A percentile compares a stretch with the other conserved stretches of the same genome.
Evolutionary conservation across 371 early-diverging fungal species (phyloP).

Genomic region (Zychaea mexicana): DNA sequence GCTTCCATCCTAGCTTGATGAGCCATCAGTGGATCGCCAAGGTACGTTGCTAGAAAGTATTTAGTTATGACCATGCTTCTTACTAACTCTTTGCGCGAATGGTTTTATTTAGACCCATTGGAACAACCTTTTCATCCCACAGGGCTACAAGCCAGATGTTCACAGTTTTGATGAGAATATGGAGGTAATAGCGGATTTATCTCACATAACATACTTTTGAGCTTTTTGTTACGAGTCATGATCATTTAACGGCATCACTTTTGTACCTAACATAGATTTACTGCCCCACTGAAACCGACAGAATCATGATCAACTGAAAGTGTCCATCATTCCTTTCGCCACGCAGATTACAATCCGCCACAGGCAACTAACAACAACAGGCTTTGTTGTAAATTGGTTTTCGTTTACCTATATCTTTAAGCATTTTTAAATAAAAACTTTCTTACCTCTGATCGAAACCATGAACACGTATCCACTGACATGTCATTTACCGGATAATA

Average conservation of each 20-base stretch:
- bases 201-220: too few species aligned
- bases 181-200: too few species aligned
- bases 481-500: too few species aligned
- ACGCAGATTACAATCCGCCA: too few species aligned
- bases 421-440: too few species aligned
- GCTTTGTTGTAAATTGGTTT: background rate
- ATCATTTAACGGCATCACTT: too few species aligned
- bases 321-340: too few species aligned
- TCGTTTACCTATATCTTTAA: too few species aligned
- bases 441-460: too few species aligned
- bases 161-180: conserved; percentile 4
- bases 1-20: conserved; percentile 20
- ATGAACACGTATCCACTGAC: too few species aligned
- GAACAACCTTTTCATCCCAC: conserved; percentile 16
- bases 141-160: background rate
- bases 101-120: conserved; percentile 16
- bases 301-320: conserved; percentile 10
- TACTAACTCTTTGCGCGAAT: background rate
- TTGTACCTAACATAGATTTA: conserved; percentile 7
- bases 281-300: conserved; percentile 17
- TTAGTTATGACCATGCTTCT: background rate
- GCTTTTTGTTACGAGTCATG: too few species aligned
- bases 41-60: background rate
- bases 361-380: too few species aligned
- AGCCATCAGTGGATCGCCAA: conserved; percentile 19